Conservation (phyloP, 176 grass and related monocot species). For the Hordeum vulgare region MorexV3_pseudomolecules_assembly NC_058523.1:251810323-251810822, state of each 20-base stretch:
- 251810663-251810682: constrained; percentile 92
- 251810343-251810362: constrained; percentile 87
- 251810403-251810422: constrained; percentile 67
- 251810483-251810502: constrained; percentile 88
- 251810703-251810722: constrained; percentile 87
- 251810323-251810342: constrained; percentile 80
- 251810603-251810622: constrained; percentile 60
- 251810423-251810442: constrained; percentile 77
- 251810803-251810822: background rate
- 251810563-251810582: constrained; percentile 90
- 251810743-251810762: constrained; percentile 67
- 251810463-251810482: constrained; percentile 82
- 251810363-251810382: constrained; percentile 54
- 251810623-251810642: constrained; percentile 56
- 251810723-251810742: constrained; percentile 77
- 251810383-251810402: constrained; percentile 68
- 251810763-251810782: constrained; percentile 42
- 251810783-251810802: background rate
- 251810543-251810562: constrained; percentile 56
- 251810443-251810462: constrained; percentile 79
- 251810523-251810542: constrained; percentile 64
- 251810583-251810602: constrained; percentile 64
- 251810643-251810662: constrained; percentile 58
- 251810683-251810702: constrained; percentile 88
- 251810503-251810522: constrained; percentile 44